Base-by-base conservation (phyloP, 2,329 filamentous ascomycete genomes). In the Talaromyces marneffei region DNA sequence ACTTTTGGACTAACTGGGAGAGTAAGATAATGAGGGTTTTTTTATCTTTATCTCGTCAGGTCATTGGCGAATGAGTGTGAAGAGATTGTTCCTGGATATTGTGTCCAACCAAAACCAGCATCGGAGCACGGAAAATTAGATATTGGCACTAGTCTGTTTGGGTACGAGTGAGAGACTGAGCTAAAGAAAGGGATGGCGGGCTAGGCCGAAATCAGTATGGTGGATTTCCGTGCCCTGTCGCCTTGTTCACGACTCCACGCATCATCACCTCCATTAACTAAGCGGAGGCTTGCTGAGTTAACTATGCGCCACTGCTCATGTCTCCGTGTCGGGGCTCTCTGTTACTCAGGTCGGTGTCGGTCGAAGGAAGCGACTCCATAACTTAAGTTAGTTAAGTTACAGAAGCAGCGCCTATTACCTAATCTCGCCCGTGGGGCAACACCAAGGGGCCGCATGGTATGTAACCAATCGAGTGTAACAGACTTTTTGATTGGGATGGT, bases 31-130 rank as follows among this genome's bases (percentile, higher is more conserved):
- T 52, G 48, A 52, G 48, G 18, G 46, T 14, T 20, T 33, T 44
- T 40, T 27, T 27, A 20, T 52, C 48, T 52, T 33, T 52, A 52
- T 52, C 46, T 52, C 46, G 29, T 14, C 18, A 20, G 48, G 48
- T 10, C n/a, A 52, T 52, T 52, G 29, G 48, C 48, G 42, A 48
- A 57, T 57, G 40, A 57, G 55, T 33, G 29, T 3, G n/a, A 33
- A 46, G 40, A 27, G 35, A 52, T 44, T 60, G 57, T 60, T 42
- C 57, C 57, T 60, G 46, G 48, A 33, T 18, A 23, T 44, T 18
- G 27, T 48, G 23, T 39, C 56, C 56, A 61, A 61, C 58, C 60
- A 53, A 27, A 29, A 4, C 4, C 9, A 7, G 8, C 10, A 33
- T 31, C 29, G 14, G 48, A 18, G n/a, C 20, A 31, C 40, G 40